Base-by-base conservation (phyloP, 1,284 basidiomycete species). In the Cutaneotrichosporon daszewskae region DNA sequence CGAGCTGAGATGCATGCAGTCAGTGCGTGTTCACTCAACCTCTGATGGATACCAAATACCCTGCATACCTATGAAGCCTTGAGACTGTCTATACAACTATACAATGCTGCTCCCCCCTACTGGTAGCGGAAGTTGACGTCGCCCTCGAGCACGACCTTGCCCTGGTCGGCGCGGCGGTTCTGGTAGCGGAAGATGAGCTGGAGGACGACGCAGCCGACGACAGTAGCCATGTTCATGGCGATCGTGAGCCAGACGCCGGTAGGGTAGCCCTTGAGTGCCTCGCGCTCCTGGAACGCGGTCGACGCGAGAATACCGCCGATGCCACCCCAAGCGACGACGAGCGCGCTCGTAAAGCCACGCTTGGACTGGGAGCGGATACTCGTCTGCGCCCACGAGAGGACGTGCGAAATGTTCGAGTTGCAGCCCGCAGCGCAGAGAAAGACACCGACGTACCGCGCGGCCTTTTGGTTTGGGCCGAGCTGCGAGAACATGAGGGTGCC, bases 281-380 rank as follows among this genome's bases (percentile, higher is more conserved):
- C 47, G 16, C 38, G 35, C 37, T 47, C 27, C 34, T 36, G 40
- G 51, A 53, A 53, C 5, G 40, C 42, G 12, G 42, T 42, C 3
- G 32, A 23, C 1, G 47, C 39, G 31, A 53, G 26, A 55, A 75
- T 73, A 43, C 74, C 74, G 16, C 74, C 74, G 29, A 74, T 51
- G 43, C 72, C 72, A 24, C 70, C 72, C 37, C 69, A 66, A 28
- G 60, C 64, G 42, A 73, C 65, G 32, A 71, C 63, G 34, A 72
- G 48, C 16, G 72, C 72, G 19, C 62, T 60, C 17, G 59, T 57
- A 51, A 70, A 65, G 14, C 58, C 54, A 26, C 57, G 52, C 48
- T 74, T 73, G 25, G 64, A 62, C 52, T 74, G 68, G 10, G 62
- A 59, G n/a, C 67, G 66, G 27, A 75, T 68, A 57, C 72, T 72